phyloP scores from a whole-genome alignment of 2,329 filamentous ascomycete genomes.

The Nigrospora oryzae region DNA sequence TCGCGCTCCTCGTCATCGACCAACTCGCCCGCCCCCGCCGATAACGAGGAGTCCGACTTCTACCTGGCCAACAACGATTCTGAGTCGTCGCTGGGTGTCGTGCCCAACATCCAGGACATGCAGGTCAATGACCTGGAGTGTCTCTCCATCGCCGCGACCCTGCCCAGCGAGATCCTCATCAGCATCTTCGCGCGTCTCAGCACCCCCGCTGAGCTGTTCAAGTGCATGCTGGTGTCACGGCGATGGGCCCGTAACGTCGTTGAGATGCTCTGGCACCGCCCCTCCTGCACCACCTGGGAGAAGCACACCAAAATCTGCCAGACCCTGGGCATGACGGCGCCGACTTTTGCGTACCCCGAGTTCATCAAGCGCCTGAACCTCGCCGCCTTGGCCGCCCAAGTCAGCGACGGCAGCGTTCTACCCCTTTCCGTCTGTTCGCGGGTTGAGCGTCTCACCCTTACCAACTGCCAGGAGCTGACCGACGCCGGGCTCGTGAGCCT shows the following conservation, averaged over 20 bases:
- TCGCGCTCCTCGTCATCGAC: constrained; percentile 59
- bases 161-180: constrained; percentile 93
- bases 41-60: constrained; percentile 91
- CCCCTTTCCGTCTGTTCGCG: constrained; percentile 80
- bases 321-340: constrained; percentile 62
- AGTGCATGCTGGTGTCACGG: constrained; percentile 90
- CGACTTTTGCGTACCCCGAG: constrained; percentile 81
- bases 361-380: constrained; percentile 91
- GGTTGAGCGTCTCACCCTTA: constrained; percentile 86
- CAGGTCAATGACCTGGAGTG: constrained; percentile 58
- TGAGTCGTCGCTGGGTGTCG: constrained; percentile 76
- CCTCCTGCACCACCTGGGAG: constrained; percentile 78
- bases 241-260: constrained; percentile 90
- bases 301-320: constrained; percentile 75
- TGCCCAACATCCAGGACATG: constrained; percentile 66
- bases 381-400: constrained; percentile 61
- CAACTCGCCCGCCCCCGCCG: constrained; percentile 65
- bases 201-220: constrained; percentile 67
- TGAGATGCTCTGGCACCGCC: constrained; percentile 89
- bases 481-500: constrained; percentile 76
- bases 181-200: constrained; percentile 80
- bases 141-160: constrained; percentile 69
- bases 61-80: constrained; percentile 87
- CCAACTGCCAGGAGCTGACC: constrained; percentile 77
- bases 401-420: constrained; percentile 85